These are phyloP conservation scores for Trametopsis cervina DNA, from an alignment of 768 basidiomycete genomes.

Conservation along the genomic window DNA sequence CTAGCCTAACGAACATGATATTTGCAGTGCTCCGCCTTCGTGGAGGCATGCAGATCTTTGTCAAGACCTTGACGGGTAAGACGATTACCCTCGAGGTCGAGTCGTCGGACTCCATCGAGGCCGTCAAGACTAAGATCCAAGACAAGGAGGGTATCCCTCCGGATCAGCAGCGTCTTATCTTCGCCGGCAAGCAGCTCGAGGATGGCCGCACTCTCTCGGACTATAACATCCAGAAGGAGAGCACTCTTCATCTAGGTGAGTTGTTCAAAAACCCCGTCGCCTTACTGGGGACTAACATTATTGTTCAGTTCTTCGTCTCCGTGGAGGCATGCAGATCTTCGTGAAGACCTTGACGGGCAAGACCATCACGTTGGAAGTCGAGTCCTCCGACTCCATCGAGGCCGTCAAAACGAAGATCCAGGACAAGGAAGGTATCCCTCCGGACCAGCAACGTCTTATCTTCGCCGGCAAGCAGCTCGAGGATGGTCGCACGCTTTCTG, in stretches of 20 bases:
- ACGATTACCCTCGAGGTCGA: slow-evolving; percentile 31
- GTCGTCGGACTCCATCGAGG: slow-evolving; percentile 29
- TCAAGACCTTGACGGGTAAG: slow-evolving; percentile 30
- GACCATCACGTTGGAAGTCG: slow-evolving; percentile 89
- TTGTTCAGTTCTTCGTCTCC: slow-evolving; percentile 65
- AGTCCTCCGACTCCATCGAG: slow-evolving; percentile 89
- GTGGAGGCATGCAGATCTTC: slow-evolving; percentile 88
- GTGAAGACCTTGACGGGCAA: slow-evolving; percentile 85
- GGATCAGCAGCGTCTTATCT: slow-evolving; percentile 29
- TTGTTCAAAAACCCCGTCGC: slow-evolving; percentile 4
- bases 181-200: slow-evolving; percentile 45
- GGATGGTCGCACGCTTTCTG: slow-evolving; percentile 38
- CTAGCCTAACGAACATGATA: neutral
- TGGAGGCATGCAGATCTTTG: slow-evolving; percentile 30
- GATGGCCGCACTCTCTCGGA: slow-evolving; percentile 41
- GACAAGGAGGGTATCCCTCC: slow-evolving; percentile 31
- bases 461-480: slow-evolving; percentile 71
- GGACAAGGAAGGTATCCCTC: slow-evolving; percentile 77
- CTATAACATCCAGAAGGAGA: slow-evolving; percentile 89
- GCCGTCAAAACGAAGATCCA: slow-evolving; percentile 81
- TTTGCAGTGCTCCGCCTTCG: slow-evolving; percentile 22
- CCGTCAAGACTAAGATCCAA: slow-evolving; percentile 29
- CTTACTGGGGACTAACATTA: slow-evolving; percentile 1
- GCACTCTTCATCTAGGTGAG: slow-evolving; percentile 59
- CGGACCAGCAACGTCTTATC: slow-evolving; percentile 83